Evolutionary conservation across 495 filamentous ascomycete species (phyloP), one percentile per base, ranked within the genome.

Genomic region (Podospora australis): DNA sequence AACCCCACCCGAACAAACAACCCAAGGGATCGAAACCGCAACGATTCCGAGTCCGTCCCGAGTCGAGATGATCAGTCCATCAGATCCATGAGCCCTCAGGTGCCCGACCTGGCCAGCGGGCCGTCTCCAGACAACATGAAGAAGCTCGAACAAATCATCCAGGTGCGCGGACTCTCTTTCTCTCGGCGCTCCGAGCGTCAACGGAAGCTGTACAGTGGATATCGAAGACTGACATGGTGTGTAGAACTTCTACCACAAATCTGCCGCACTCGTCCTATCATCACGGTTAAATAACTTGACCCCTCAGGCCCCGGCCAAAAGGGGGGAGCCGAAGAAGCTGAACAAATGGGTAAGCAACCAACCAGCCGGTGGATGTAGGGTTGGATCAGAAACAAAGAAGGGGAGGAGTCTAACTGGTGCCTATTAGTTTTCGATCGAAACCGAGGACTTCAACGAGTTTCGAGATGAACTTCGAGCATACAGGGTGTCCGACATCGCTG

Each of bases 281-380:
- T 82, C 88, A 25, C 78, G 92, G 44, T 78, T 88, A 39, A 73
- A 79, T n/a, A n/a, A n/a, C n/a, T n/a, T n/a, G n/a, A n/a, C n/a
- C n/a, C 38, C 74, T 88, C 8, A 80, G 82, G 21, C 85, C 78
- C 72, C 49, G 65, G 58, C 71, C 10, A 82, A 67, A 70, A 80
- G 56, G 30, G 74, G 42, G 58, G 68, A 14, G 32, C 56, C 60
- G 30, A 80, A 78, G 50, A 85, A 81, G 59, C 74, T 84, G 40
- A 96, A 95, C 58, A 88, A 86, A 80, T 97, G 92, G 92, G 94
- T 97, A 84, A 61, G 87, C 78, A 34, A 11, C n/a, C n/a, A n/a
- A n/a, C n/a, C n/a, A n/a, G n/a, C n/a, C n/a, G n/a, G n/a, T n/a
- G n/a, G n/a, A n/a, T n/a, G n/a, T n/a, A n/a, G n/a, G n/a, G n/a